phyloP scores from a whole-genome alignment of 352 stramenopile species.

The Phytophthora podocarpi region DNA sequence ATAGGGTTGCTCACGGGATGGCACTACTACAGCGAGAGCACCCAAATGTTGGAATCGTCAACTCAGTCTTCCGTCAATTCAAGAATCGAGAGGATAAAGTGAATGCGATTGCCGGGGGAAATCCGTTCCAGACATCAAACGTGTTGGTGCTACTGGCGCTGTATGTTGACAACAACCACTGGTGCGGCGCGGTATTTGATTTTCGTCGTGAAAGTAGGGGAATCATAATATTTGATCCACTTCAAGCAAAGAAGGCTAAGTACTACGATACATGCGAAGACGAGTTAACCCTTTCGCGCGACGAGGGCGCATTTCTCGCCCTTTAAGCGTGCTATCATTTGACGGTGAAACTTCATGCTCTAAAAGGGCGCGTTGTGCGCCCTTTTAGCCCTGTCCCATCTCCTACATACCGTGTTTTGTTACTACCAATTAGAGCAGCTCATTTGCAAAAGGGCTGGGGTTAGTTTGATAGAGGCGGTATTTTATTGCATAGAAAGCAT shows the following conservation, averaged over 20 bases:
- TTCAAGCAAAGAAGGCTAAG: background rate
- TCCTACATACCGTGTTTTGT: too few relatives aligned
- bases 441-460: too few relatives aligned
- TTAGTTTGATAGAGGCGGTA: too few relatives aligned
- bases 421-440: too few relatives aligned
- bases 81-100: background rate
- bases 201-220: background rate
- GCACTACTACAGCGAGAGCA: background rate
- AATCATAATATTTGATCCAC: background rate
- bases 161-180: background rate
- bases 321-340: too few relatives aligned
- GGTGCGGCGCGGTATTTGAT: background rate
- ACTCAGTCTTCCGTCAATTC: background rate
- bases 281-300: too few relatives aligned
- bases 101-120: background rate
- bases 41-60: background rate
- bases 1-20: background rate
- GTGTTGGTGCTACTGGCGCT: background rate
- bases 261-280: slow-evolving; percentile 7
- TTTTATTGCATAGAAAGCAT: too few relatives aligned
- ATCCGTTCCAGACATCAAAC: background rate
- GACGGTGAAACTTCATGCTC: too few relatives aligned
- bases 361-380: too few relatives aligned
- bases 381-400: too few relatives aligned
- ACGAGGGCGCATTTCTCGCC: too few relatives aligned